Conservation (phyloP, 352 stramenopile species). For the Phytopythium cucurbitacearum region DNA sequence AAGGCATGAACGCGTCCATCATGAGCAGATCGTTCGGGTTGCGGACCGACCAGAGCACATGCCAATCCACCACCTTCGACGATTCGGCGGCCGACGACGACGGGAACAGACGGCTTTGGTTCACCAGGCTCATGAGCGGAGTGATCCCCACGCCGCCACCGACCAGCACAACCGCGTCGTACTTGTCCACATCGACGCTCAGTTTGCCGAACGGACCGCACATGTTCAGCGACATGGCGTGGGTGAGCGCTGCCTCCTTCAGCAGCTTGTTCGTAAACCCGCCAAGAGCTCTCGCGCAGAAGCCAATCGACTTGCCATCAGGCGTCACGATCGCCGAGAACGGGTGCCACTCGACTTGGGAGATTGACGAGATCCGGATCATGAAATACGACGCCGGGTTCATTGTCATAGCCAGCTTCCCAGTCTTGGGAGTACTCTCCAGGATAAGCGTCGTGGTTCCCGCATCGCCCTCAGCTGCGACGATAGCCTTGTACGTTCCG, state of each 20-base stretch:
- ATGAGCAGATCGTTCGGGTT: constrained; percentile 60
- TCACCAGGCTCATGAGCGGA: constrained; percentile 69
- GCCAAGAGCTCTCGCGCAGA: constrained; percentile 63
- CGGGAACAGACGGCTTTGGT: constrained; percentile 51
- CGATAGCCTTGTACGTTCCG: constrained; percentile 36
- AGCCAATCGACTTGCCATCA: constrained; percentile 74
- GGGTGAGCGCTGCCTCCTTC: constrained; percentile 33
- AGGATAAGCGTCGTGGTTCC: constrained; percentile 57
- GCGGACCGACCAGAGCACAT: constrained; percentile 63
- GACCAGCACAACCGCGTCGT: constrained; percentile 64
- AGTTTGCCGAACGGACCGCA: constrained; percentile 69
- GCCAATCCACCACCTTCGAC: constrained; percentile 36
- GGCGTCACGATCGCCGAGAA: constrained; percentile 77
- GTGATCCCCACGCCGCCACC: constrained; percentile 75
- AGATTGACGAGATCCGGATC: constrained; percentile 64
- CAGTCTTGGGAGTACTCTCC: constrained; percentile 45
- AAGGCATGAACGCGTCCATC: constrained; percentile 65
- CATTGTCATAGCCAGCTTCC: constrained; percentile 50
- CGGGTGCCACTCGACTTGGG: constrained; percentile 65
- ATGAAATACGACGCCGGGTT: constrained; percentile 73
- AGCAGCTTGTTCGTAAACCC: constrained; percentile 50
- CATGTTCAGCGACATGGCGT: constrained; percentile 44
- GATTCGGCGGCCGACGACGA: constrained; percentile 9
- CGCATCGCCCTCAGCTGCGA: constrained; percentile 29
- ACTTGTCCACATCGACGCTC: constrained; percentile 54